Percentiles rank a stretch among this genome's conserved stretches.
phyloP scores from a whole-genome alignment of 78 protist species.

The Isochrysis galbana region DNA sequence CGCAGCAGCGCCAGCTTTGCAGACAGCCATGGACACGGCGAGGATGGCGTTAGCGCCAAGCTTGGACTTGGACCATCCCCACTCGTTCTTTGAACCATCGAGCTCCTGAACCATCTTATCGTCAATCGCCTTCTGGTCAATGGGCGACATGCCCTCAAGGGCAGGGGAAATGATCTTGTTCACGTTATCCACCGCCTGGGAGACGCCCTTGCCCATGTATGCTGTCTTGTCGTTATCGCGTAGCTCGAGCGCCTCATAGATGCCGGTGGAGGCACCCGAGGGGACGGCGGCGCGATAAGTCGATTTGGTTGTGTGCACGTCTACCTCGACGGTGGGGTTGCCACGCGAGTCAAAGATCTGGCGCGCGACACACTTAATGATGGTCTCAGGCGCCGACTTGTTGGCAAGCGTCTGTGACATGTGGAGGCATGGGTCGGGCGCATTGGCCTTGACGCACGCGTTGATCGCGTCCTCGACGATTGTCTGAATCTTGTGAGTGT shows the following conservation, averaged over 20 bases:
- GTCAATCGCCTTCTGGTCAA: slow-evolving; percentile 88
- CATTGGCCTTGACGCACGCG: not conserved
- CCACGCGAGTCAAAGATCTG: slow-evolving; percentile 90
- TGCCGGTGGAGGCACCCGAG: slow-evolving; percentile 99
- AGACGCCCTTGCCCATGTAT: slow-evolving; percentile 97
- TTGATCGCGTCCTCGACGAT: slow-evolving; percentile 25
- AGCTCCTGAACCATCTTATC: slow-evolving; percentile 66
- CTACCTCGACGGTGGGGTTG: slow-evolving; percentile 67
- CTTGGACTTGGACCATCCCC: slow-evolving; percentile 73
- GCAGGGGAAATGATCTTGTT: slow-evolving; percentile 84
- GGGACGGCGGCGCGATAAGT: slow-evolving; percentile 95
- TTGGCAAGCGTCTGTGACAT: not conserved
- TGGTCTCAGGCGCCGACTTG: slow-evolving; percentile 18
- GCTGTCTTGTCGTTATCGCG: slow-evolving; percentile 78
- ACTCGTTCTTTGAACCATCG: slow-evolving; percentile 68
- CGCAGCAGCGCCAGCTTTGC: slow-evolving; percentile 95
- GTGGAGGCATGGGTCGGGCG: not conserved
- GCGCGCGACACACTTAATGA: slow-evolving; percentile 65
- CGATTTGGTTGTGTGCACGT: slow-evolving; percentile 36
- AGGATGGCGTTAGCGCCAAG: slow-evolving; percentile 99
- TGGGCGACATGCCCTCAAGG: slow-evolving; percentile 76
- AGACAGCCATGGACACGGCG: slow-evolving; percentile 94
- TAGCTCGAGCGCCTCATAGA: slow-evolving; percentile 95
- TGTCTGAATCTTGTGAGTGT: not conserved
- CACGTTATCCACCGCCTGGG: slow-evolving; percentile 90